Evolutionary conservation across 352 stramenopile species (phyloP).

Genomic region (Globisporangium megalacanthum): DNA sequence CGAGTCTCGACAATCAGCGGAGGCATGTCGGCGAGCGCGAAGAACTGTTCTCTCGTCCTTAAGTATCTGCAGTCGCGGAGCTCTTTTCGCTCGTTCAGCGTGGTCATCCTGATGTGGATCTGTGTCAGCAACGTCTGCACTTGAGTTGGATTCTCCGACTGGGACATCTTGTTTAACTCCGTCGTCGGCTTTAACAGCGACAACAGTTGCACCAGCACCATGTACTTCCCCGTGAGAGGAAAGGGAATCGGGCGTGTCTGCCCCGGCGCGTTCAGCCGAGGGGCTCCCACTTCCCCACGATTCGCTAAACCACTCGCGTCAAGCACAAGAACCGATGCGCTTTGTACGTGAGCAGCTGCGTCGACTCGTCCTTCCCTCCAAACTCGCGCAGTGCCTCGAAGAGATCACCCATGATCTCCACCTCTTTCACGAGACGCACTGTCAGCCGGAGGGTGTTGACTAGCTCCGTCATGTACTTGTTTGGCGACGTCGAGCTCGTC

Average conservation of each 20-base stretch:
- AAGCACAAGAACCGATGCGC: not conserved
- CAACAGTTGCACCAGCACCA: not conserved
- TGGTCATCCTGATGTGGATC: not conserved
- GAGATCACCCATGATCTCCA: not conserved
- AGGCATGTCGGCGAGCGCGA: not conserved
- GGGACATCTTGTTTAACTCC: slow-evolving; percentile 1
- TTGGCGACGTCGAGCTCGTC: not conserved
- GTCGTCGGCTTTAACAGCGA: not conserved
- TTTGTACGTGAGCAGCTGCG: not conserved
- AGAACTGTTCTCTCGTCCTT: not conserved
- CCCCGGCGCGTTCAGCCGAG: not conserved
- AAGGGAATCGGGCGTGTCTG: not conserved
- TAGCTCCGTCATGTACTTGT: not conserved
- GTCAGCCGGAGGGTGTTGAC: not conserved
- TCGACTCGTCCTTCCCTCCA: not conserved
- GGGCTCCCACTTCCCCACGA: not conserved
- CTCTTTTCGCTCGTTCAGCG: not conserved
- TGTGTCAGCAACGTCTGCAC: not conserved
- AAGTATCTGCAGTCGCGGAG: not conserved
- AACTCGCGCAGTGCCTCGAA: not conserved
- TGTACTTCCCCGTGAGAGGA: not conserved
- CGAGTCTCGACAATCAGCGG: not conserved
- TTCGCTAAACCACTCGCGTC: not conserved
- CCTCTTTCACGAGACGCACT: not conserved
- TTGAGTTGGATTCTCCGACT: not conserved